phyloP scores from a whole-genome alignment of 2,329 filamentous ascomycete genomes.

The Pyrenophora teres region DNA sequence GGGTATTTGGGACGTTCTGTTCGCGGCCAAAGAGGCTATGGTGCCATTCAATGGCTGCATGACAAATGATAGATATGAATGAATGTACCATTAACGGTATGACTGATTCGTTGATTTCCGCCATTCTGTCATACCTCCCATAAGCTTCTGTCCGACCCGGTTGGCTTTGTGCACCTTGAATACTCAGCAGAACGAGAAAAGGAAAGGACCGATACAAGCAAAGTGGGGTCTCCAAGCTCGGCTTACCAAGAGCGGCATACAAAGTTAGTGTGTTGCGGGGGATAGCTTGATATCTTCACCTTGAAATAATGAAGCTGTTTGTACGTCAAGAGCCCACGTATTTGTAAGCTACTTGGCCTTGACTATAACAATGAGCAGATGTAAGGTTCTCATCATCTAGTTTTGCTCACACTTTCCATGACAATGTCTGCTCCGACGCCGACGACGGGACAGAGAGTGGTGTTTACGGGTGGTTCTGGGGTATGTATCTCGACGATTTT shows the following conservation, averaged over 20 bases:
- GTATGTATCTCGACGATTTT: constrained; percentile 33
- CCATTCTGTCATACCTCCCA: background rate
- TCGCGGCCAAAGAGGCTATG: constrained; percentile 3
- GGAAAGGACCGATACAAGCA: background rate
- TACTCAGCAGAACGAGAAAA: background rate
- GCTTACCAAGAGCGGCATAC: background rate
- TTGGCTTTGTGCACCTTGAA: background rate
- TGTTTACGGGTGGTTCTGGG: constrained; percentile 61
- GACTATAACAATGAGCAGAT: too few species aligned
- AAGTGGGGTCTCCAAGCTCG: constrained; percentile 2
- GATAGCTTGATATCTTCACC: background rate
- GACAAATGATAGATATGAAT: constrained; percentile 43
- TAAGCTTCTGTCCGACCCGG: background rate
- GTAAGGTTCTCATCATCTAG: too few species aligned
- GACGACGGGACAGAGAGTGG: constrained; percentile 45
- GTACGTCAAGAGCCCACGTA: background rate
- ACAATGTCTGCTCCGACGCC: constrained; percentile 11
- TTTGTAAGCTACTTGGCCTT: background rate
- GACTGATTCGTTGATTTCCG: background rate
- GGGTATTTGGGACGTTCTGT: background rate
- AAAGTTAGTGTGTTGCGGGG: background rate
- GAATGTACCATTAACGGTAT: constrained; percentile 38
- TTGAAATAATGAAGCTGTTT: background rate
- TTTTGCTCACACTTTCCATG: background rate
- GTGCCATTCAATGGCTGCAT: constrained; percentile 10